Evolutionary conservation across 352 stramenopile species (phyloP).

Genomic region (Phytopythium boreale): DNA sequence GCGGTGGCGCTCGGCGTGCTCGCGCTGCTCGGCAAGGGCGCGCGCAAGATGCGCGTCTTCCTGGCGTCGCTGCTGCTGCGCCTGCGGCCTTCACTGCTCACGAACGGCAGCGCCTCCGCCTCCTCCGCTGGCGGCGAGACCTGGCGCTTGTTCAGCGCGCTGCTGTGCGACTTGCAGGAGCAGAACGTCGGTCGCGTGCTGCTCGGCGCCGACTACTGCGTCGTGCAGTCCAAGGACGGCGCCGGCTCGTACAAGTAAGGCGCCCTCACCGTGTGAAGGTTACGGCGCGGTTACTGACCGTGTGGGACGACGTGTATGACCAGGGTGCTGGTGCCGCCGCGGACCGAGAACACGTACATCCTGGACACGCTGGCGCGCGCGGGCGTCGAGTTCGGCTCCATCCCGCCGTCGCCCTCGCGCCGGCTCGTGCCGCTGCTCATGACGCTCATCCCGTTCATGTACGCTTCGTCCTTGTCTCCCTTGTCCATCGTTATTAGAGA

Average conservation of each 20-base stretch:
- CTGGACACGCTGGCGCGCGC: slow-evolving; percentile 55
- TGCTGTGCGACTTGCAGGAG: slow-evolving; percentile 47
- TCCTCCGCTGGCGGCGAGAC: slow-evolving; percentile 16
- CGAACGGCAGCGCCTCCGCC: slow-evolving; percentile 4
- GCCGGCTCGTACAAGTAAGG: slow-evolving; percentile 58
- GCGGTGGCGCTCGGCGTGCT: slow-evolving; percentile 31
- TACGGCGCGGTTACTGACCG: slow-evolving; percentile 11
- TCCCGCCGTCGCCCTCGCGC: slow-evolving; percentile 41
- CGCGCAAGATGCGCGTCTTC: slow-evolving; percentile 22
- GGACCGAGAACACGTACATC: slow-evolving; percentile 70
- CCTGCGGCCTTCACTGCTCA: slow-evolving; percentile 16
- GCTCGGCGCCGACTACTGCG: slow-evolving; percentile 48
- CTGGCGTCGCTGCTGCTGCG: slow-evolving; percentile 42
- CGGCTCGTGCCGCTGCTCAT: slow-evolving; percentile 54
- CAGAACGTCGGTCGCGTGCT: slow-evolving; percentile 63
- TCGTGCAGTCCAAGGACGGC: slow-evolving; percentile 49
- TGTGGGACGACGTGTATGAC: slow-evolving; percentile 1
- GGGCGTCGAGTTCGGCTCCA: slow-evolving; percentile 68
- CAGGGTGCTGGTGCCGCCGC: slow-evolving; percentile 70
- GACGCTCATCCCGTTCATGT: slow-evolving; percentile 73
- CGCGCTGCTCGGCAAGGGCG: slow-evolving; percentile 20
- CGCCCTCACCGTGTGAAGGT: too few species aligned
- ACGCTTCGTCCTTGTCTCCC: slow-evolving; percentile 6
- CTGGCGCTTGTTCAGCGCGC: slow-evolving; percentile 72
- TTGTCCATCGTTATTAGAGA: too few species aligned